Conservation (phyloP, 305 asterid species). For the Solanum hybrid region DNA sequence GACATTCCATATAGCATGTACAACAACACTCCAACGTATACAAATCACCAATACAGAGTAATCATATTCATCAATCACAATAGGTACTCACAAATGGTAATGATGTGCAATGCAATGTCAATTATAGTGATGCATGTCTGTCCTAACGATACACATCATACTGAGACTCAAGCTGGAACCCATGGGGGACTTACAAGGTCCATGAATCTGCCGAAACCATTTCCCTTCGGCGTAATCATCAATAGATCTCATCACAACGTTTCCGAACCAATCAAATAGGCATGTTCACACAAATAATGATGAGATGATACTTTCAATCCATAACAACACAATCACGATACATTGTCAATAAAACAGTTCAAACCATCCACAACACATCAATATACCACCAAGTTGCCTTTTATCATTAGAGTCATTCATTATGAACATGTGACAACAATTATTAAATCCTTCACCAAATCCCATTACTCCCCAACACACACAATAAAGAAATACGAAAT, state of each 20-base stretch:
- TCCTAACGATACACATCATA: too few relatives aligned
- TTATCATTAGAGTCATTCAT: neutral
- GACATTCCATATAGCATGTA: neutral
- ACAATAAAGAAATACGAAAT: neutral
- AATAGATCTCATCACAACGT: neutral
- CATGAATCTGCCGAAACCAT: too few relatives aligned
- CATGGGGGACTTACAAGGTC: too few relatives aligned
- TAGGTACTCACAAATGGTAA: too few relatives aligned
- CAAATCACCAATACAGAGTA: neutral
- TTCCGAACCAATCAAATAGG: neutral
- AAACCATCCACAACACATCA: neutral
- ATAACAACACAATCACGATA: neutral
- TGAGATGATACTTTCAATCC: neutral
- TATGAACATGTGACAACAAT: neutral
- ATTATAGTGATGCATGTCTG: too few relatives aligned
- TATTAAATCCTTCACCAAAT: neutral
- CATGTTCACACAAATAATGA: neutral
- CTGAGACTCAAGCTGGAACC: too few relatives aligned
- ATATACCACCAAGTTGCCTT: neutral
- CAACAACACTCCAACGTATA: neutral
- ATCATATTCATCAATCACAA: neutral
- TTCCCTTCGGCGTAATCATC: neutral
- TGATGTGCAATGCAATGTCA: too few relatives aligned
- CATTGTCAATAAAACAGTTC: neutral
- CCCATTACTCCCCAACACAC: neutral